These are phyloP conservation scores for Trametes coccinea DNA, from an alignment of 768 basidiomycete genomes.

Conservation along the genomic window DNA sequence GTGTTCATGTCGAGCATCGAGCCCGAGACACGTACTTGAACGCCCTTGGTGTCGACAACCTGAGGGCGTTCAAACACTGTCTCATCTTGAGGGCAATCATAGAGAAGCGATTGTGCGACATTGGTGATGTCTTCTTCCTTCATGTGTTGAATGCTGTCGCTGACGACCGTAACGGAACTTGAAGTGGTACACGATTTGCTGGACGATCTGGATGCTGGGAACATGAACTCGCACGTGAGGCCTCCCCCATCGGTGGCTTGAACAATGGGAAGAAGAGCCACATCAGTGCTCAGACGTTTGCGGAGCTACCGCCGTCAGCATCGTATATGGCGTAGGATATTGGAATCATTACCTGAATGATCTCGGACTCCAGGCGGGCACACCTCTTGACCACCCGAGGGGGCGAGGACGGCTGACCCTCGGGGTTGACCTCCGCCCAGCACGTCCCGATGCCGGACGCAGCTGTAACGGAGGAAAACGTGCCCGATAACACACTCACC, in stretches of 20 bases:
- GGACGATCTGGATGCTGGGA: background rate
- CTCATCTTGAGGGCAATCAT: background rate
- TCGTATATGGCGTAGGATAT: background rate
- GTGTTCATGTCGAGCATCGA: background rate
- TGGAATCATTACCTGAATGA: background rate
- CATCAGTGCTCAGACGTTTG: constrained; percentile 2
- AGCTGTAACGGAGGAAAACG: background rate
- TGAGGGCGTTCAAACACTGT: background rate
- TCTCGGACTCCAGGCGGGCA: constrained; percentile 4
- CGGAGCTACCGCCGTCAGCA: background rate
- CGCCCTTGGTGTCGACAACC: constrained; percentile 1
- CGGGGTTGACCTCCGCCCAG: background rate
- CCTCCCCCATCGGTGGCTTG: constrained; percentile 3
- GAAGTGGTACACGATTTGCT: background rate
- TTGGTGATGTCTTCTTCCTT: background rate
- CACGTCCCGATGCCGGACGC: background rate
- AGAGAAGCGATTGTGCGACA: background rate
- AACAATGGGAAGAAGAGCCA: constrained; percentile 2
- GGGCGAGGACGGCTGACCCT: background rate
- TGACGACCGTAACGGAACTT: background rate
- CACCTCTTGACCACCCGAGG: constrained; percentile 1
- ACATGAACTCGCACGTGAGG: constrained; percentile 9
- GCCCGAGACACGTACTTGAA: background rate
- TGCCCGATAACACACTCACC: constrained; percentile 4
- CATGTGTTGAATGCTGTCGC: background rate